These are phyloP conservation scores for Hemisphaericaspora subhashii DNA, from an alignment of 1,139 yeast species.

Conservation along the genomic window DNA sequence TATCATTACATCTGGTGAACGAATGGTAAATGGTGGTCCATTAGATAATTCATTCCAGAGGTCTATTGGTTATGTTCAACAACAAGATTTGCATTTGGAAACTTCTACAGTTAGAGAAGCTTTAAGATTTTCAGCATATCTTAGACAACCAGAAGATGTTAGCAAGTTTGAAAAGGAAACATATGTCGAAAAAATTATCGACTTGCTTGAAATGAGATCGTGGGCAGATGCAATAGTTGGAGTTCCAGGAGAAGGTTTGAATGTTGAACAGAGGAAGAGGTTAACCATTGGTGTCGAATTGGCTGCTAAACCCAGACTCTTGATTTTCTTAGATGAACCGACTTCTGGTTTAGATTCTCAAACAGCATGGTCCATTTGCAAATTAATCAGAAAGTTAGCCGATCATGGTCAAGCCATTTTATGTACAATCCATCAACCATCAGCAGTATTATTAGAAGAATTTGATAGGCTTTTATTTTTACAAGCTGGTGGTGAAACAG, in stretches of 20 bases:
- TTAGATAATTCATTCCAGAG: slow-evolving; percentile 38
- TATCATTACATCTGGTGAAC: slow-evolving; percentile 33
- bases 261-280: slow-evolving; percentile 38
- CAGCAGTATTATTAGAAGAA: slow-evolving; percentile 37
- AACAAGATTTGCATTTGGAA: slow-evolving; percentile 40
- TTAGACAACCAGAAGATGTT: slow-evolving; percentile 34
- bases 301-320: slow-evolving; percentile 39
- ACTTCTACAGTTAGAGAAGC: slow-evolving; percentile 43
- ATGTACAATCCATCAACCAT: slow-evolving; percentile 46
- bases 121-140: slow-evolving; percentile 34
- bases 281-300: slow-evolving; percentile 41
- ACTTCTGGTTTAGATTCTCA: slow-evolving; percentile 45
- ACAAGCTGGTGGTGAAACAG: slow-evolving; percentile 56
- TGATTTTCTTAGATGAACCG: slow-evolving; percentile 39
- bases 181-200: slow-evolving; percentile 37
- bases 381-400: slow-evolving; percentile 42
- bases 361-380: slow-evolving; percentile 47
- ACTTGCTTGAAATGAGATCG: slow-evolving; percentile 33
- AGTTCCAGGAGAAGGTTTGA: slow-evolving; percentile 41
- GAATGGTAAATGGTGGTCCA: slow-evolving; percentile 39
- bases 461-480: slow-evolving; percentile 38
- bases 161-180: slow-evolving; percentile 32
- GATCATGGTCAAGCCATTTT: slow-evolving; percentile 44
- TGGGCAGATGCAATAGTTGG: slow-evolving; percentile 41
- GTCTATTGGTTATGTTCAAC: slow-evolving; percentile 44